Base-by-base conservation (phyloP, 345 rosid species). In the Aquilaria sinensis region DNA sequence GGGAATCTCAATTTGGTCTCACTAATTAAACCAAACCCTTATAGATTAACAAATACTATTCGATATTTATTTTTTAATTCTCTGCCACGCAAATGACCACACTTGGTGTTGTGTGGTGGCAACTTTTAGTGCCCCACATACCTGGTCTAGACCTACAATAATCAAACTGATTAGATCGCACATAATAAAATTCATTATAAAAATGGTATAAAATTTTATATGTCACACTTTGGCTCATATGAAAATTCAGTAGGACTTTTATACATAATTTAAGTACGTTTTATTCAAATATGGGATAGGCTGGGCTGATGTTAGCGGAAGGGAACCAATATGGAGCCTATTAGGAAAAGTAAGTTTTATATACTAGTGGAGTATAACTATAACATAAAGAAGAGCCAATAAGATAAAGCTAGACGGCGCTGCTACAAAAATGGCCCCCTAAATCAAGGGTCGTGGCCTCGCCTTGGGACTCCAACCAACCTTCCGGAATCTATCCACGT, bases 321-420 rank as follows among this genome's bases (percentile, higher is more conserved):
- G 23, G 23, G 23, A 23, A 23, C 23, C 23, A 23, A 23, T 23
- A 23, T 23, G 1, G 23, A 23, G 23, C 23, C 23, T 23, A 23
- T 23, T 23, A 23, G 23, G 23, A 23, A 23, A 23, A 23, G 1
- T 23, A 23, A 0, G 1, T 23, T 23, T 23, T 23, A 23, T 23
- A 23, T 23, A 23, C 23, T 23, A 23, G 23, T 23, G 23, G 23
- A 23, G 23, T 23, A 23, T 23, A 53, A 57, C 57, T 52, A n/a
- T 53, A 43, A 51, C 16, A 52, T 46, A 10, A 53, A 33, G 67
- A 75, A 55, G 70, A 31, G 52, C 23, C 37, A 71, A 66, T 31
- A 37, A 51, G 12, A 53, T 16, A 77, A 75, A 68, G 80, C 45
- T 70, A 72, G 72, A 68, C 82, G 82, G 85, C 82, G 82, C 80